Conservation (phyloP, 164 flowering plant species). For the Dillenia turbinata region DNA sequence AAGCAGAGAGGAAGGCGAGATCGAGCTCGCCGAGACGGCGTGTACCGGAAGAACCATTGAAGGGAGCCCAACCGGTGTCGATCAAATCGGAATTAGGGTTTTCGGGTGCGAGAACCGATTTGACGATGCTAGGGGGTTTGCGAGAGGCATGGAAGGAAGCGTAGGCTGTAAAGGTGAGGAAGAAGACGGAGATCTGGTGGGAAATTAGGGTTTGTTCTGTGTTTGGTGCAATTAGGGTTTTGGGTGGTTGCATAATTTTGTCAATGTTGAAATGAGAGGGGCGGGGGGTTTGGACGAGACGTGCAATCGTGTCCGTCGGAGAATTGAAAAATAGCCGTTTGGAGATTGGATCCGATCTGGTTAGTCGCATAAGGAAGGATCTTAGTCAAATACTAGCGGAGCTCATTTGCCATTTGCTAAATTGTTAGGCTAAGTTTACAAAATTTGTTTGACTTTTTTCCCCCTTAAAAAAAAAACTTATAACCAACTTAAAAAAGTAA, state of each 20-base stretch:
- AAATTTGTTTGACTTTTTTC: no score
- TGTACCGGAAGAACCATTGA: constrained; percentile 59
- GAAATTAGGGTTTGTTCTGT: constrained; percentile 44
- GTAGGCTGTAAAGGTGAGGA: constrained; percentile 81
- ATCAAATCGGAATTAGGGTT: constrained; percentile 11
- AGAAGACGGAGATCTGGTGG: constrained; percentile 51
- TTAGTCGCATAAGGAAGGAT: no score
- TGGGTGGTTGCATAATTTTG: neutral
- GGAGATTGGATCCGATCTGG: no score
- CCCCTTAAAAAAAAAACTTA: no score
- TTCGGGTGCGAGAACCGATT: constrained; percentile 54
- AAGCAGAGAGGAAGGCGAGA: constrained; percentile 74
- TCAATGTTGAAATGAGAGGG: no score
- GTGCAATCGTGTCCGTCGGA: no score
- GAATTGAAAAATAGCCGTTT: no score
- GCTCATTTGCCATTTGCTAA: no score
- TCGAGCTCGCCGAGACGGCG: constrained; percentile 88
- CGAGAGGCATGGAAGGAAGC: constrained; percentile 95
- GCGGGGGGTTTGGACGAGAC: no score
- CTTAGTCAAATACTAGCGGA: no score
- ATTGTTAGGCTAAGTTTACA: no score
- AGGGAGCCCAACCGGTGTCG: constrained; percentile 80
- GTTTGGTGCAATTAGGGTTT: constrained; percentile 25
- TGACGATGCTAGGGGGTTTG: constrained; percentile 91
- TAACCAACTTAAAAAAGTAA: no score